Evolutionary conservation across 768 basidiomycete species (phyloP), one percentile per base, ranked within the genome.

Genomic region (Holtermanniella nyarrowii): DNA sequence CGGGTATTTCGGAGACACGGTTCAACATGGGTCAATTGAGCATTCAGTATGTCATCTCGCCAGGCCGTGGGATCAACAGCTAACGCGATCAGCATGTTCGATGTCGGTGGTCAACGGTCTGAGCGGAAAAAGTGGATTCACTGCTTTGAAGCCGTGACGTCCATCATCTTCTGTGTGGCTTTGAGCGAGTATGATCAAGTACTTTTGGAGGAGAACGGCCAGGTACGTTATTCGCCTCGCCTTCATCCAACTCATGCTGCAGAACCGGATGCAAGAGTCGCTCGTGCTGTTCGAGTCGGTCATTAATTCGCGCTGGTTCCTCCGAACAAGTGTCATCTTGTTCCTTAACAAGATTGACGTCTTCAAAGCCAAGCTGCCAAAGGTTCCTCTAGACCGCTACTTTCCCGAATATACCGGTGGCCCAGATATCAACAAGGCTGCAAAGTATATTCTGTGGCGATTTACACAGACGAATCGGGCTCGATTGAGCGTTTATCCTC

Each of bases 391-490:
- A 10, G 73, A 75, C 18, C 68, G 71, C 31, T 75, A 84, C 68
- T 90, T 89, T 70, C 81, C 86, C 3, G 88, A 90, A 63, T 91
- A 91, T 69, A 85, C 85, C 7, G 69, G 71, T 60, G 88, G 88
- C 3, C 71, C 82, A 3, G 86, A 91, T 62, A 86, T 91, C 70
- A 90, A 88, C 74, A 91, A 91, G 70, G 88, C 88, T 1, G 88
- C 89, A 0, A 89, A 90, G 61, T 93, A 88, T 58, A 89, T 96
- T 48, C 75, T 96, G 31, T 95, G 88, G 90, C 76, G 85, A 62
- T 96, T 93, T 62, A 90, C 89, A 78, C 87, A 93, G 70, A 83
- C 85, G 50, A 75, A 75, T 53, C 53, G 73, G 22, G 73, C 73
- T 13, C 54, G 71, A 39, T 54, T 74, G 59, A 88, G 83, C 52